Evolutionary conservation across 2,329 filamentous ascomycete genomes (phyloP).

Genomic region (Alternaria atra): DNA sequence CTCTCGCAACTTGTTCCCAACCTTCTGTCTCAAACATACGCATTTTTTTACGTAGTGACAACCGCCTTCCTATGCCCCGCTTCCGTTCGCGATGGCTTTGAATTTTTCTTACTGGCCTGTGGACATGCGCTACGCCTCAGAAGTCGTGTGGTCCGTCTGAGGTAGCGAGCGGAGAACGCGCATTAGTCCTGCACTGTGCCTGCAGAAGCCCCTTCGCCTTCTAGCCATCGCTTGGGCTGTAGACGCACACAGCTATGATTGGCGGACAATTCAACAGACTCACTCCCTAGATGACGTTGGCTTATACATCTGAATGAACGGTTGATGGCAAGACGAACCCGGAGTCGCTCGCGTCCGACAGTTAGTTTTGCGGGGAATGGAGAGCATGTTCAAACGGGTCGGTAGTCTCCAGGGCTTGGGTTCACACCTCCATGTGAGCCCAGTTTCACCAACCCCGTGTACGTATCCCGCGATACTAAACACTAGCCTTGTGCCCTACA

Average conservation of each 20-base stretch:
- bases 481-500: slow-evolving; percentile 1
- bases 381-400: neutral
- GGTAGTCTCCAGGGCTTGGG: neutral
- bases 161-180: slow-evolving; percentile 9
- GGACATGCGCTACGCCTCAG: slow-evolving; percentile 6
- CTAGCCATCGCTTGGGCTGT: neutral
- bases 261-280: neutral
- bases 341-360: neutral
- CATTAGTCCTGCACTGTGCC: slow-evolving; percentile 7
- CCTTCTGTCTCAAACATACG: neutral
- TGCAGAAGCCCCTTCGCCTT: slow-evolving; percentile 6
- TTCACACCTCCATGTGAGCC: neutral
- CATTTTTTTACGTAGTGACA: neutral
- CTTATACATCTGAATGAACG: neutral
- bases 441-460: neutral
- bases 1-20: neutral
- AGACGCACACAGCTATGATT: slow-evolving; percentile 3
- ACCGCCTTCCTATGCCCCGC: neutral
- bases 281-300: neutral
- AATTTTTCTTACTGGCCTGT: neutral
- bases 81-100: neutral
- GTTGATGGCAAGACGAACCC: slow-evolving; percentile 1
- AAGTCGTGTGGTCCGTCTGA: slow-evolving; percentile 2
- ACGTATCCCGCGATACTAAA: neutral
- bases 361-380: neutral